Base-by-base conservation (phyloP, 345 rosid genomes). In the Citrus australasica region DNA sequence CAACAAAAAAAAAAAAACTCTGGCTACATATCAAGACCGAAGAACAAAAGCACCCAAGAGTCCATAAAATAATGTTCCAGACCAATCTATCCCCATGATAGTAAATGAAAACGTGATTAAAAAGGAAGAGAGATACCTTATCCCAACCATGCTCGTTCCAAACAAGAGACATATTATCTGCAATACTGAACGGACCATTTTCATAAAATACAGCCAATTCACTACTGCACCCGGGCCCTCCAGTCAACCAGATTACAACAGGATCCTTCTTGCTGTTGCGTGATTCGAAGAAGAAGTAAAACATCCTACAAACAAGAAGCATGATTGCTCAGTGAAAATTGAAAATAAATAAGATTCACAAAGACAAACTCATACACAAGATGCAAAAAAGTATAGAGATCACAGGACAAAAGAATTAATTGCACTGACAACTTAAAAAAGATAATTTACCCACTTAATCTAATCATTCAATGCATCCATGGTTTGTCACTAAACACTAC, bases 151-250 rank as follows among this genome's bases (percentile, higher is more conserved):
- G 80, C 76, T 88, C 85, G 77, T 97, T 97, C 98, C 98, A 93
- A 25, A 85, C 85, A 87, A 97, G 98, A 80, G 98, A 92, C 97
- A 94, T 77, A 83, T 97, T 94, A 64, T 87, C 64, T 19, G 92
- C 84, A 80, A 97, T 92, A 75, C 71, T 78, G 83, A 93, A 97
- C 71, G 99, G 98, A 35, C 99, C 99, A 60, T 97, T 97, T 85
- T 97, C 99, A 82, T 97, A 94, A 87, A 97, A 97, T 90, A 97
- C 67, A 83, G 99, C 99, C 88, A 97, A 79, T 78, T 97, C 99
- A 76, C 98, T 93, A 78, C 99, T 94, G 78, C 99, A 94, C 51
- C 99, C 99, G 28, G 99, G 99, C 14, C 99, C 98, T 82, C 99
- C 99, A 19, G 97, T 94, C 91, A 97, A 89, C 99, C 98, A 97